A percentile compares a stretch with the other conserved stretches of the same genome.
Conservation (phyloP, 345 rosid species). For the Citrus hindsii region DNA sequence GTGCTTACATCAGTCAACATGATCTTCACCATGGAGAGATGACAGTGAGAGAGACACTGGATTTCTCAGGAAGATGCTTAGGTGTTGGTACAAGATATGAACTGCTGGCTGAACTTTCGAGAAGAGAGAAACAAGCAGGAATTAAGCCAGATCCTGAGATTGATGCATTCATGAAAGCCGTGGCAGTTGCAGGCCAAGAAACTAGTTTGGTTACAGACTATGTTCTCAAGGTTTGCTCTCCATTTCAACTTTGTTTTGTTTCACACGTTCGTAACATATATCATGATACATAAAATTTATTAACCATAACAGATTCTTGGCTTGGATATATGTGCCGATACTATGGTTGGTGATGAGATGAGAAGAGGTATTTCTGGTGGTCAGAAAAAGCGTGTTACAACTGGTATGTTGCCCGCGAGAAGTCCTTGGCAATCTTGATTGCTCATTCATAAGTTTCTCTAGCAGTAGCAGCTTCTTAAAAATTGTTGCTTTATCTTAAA, state of each 20-base stretch:
- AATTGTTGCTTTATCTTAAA: too few relatives aligned
- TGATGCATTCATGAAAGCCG: constrained; percentile 83
- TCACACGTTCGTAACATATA: background rate
- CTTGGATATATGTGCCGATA: constrained; percentile 71
- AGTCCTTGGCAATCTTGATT: background rate
- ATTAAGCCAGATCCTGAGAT: constrained; percentile 79
- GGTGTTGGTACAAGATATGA: constrained; percentile 73
- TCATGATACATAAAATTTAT: background rate
- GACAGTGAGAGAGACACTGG: constrained; percentile 68
- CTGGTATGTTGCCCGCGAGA: constrained; percentile 35
- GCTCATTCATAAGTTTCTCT: background rate
- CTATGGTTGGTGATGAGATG: constrained; percentile 74
- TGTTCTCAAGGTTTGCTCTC: constrained; percentile 54
- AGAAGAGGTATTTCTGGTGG: constrained; percentile 88
- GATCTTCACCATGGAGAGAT: constrained; percentile 61
- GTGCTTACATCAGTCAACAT: constrained; percentile 64
- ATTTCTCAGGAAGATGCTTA: constrained; percentile 76
- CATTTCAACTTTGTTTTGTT: background rate
- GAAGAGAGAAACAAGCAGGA: constrained; percentile 74
- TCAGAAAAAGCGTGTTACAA: constrained; percentile 77
- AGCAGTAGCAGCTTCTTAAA: background rate
- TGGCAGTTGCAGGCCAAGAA: constrained; percentile 54
- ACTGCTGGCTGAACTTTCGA: constrained; percentile 62
- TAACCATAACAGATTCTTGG: constrained; percentile 55
- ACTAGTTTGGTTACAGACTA: constrained; percentile 75